These are phyloP conservation scores for Nitzschia palea DNA, from an alignment of 108 stramenopile species.

Conservation along the genomic window DNA sequence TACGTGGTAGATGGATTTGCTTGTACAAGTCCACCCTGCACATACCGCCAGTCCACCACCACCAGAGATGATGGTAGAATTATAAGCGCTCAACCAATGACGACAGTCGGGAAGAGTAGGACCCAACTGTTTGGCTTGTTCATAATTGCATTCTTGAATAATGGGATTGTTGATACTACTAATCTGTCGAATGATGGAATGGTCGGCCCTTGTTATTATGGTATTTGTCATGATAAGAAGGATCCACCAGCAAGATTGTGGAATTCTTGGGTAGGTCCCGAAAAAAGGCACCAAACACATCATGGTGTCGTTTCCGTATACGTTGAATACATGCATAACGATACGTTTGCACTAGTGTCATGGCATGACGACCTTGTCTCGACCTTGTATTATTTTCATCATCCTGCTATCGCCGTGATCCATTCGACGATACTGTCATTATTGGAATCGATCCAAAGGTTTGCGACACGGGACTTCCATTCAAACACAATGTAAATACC, in stretches of 20 bases:
- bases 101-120: background rate
- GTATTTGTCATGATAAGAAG: constrained; percentile 36
- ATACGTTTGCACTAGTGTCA: no score
- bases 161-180: background rate
- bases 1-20: constrained; percentile 13
- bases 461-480: no score
- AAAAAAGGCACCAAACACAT: background rate
- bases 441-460: no score
- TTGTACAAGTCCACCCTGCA: constrained; percentile 42
- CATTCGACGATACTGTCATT: no score
- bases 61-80: background rate
- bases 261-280: background rate
- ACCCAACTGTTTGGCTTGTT: constrained; percentile 6
- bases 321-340: no score
- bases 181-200: background rate
- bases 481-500: no score
- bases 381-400: no score
- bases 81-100: no score
- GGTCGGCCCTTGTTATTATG: constrained; percentile 27
- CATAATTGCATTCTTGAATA: constrained; percentile 7
- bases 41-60: constrained; percentile 18
- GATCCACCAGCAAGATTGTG: constrained; percentile 26
- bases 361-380: no score
- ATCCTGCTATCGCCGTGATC: no score
- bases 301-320: no score